Percentiles rank a stretch among this genome's conserved stretches.
Conservation (phyloP, 768 basidiomycete species). For the Russula olivacea region DNA sequence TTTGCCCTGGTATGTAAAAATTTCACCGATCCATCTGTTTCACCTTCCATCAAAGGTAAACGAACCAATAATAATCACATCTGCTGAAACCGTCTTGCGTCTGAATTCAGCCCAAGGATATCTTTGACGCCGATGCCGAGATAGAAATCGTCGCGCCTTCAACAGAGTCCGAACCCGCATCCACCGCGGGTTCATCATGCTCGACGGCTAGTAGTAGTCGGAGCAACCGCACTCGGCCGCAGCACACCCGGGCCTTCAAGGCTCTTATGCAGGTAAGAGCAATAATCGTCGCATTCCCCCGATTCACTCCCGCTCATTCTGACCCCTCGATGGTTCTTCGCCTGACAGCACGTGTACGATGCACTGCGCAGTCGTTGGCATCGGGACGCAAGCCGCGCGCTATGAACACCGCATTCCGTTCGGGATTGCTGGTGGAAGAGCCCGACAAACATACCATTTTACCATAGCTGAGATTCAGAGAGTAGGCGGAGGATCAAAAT, state of each 20-base stretch:
- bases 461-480: background rate
- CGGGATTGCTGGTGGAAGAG: background rate
- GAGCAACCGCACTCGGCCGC: background rate
- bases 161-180: constrained; percentile 8
- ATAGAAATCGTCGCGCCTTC: constrained; percentile 24
- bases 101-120: constrained; percentile 18
- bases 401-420: constrained; percentile 17
- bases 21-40: background rate
- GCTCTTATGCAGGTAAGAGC: constrained; percentile 12
- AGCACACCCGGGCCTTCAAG: constrained; percentile 1
- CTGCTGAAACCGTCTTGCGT: background rate
- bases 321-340: background rate
- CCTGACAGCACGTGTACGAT: constrained; percentile 6
- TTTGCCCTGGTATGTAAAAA: constrained; percentile 22
- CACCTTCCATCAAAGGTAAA: background rate
- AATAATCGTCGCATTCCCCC: background rate
- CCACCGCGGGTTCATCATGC: constrained; percentile 2
- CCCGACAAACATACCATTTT: background rate
- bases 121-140: constrained; percentile 21
- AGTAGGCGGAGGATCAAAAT: background rate
- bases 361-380: constrained; percentile 15
- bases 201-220: constrained; percentile 1
- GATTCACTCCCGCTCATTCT: background rate
- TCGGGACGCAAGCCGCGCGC: constrained; percentile 6
- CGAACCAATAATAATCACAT: background rate